A percentile compares a stretch with the other conserved stretches of the same genome.
These are phyloP conservation scores for Elaphomyces granulatus DNA, from an alignment of 495 filamentous ascomycete species.

Conservation along the genomic window DNA sequence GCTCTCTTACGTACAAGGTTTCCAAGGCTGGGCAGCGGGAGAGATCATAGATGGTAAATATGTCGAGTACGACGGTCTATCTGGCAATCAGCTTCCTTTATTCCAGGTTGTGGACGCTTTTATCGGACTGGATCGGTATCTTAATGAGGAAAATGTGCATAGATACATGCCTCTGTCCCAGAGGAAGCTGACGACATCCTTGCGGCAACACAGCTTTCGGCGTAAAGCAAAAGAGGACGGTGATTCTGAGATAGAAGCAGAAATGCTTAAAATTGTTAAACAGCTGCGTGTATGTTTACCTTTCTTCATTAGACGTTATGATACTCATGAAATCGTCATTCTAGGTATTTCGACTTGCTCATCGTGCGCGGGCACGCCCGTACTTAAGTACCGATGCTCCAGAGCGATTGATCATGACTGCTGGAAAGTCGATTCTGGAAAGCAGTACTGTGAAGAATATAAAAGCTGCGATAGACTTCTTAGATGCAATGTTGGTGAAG, in stretches of 20 bases:
- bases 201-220: constrained; percentile 12
- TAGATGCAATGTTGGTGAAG: constrained; percentile 4
- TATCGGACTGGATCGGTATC: constrained; percentile 26
- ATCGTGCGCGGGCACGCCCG: constrained; percentile 19
- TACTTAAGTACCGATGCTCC: constrained; percentile 26
- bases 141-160: constrained; percentile 11
- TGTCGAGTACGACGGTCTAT: constrained; percentile 29
- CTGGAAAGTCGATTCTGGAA: constrained; percentile 27
- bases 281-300: constrained; percentile 18
- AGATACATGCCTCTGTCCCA: constrained; percentile 21
- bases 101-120: constrained; percentile 32
- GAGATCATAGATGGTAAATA: constrained; percentile 15
- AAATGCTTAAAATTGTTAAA: constrained; percentile 22
- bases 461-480: constrained; percentile 4
- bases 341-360: constrained; percentile 21
- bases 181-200: constrained; percentile 14
- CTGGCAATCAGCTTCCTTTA: constrained; percentile 27
- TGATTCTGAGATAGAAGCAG: constrained; percentile 14
- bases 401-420: constrained; percentile 31
- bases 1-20: constrained; percentile 27
- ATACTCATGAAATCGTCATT: background rate
- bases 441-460: constrained; percentile 1
- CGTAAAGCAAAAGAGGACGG: constrained; percentile 6
- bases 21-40: constrained; percentile 28
- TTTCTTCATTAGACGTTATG: background rate